Evolutionary conservation across 495 filamentous ascomycete species (phyloP), one percentile per base, ranked within the genome.

Genomic region (Aspergillus asperescens): DNA sequence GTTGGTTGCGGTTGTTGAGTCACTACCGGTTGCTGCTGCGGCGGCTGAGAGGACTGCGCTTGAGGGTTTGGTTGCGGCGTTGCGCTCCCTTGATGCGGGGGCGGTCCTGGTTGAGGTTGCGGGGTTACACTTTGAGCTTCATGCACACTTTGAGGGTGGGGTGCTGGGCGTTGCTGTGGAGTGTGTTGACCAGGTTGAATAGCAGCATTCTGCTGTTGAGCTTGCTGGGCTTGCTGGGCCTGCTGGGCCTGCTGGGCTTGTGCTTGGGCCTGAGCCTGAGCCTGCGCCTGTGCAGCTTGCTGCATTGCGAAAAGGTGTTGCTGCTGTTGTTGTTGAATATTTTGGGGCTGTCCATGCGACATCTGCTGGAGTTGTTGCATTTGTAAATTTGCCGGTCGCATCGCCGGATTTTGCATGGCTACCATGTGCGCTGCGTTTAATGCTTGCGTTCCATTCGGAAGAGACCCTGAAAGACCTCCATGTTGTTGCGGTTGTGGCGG

Each of bases 361-460:
- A 77, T 74, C 52, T 75, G 76, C 52, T 70, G 74, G 38, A 78
- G 69, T 35, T 76, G 71, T 67, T 76, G 71, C 68, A 75, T 68
- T 43, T 61, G 60, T 29, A 68, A 48, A 42, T 68, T 72, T 22
- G 70, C 62, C 24, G 64, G 73, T 38, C 70, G 72, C 72, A 79
- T 75, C 39, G 57, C 64, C n/a, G 65, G 65, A 28, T 73, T 75
- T 5, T 78, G 73, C 72, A 86, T 79, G 20, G 79, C 76, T 38
- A 74, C 71, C 55, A 80, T 71, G 50, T 85, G 81, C 23, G 75
- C 75, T 22, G 74, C 68, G 51, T 58, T 83, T 47, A 86, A 67
- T 22, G 70, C 70, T 51, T 79, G 81, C 22, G 82, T 79, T 13
- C 79, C 81, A 61, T 86, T 82, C 18, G 79, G 79, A 58, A 85